Evolutionary conservation across 768 basidiomycete species (phyloP).

Genomic region (Tulasnella sp.): DNA sequence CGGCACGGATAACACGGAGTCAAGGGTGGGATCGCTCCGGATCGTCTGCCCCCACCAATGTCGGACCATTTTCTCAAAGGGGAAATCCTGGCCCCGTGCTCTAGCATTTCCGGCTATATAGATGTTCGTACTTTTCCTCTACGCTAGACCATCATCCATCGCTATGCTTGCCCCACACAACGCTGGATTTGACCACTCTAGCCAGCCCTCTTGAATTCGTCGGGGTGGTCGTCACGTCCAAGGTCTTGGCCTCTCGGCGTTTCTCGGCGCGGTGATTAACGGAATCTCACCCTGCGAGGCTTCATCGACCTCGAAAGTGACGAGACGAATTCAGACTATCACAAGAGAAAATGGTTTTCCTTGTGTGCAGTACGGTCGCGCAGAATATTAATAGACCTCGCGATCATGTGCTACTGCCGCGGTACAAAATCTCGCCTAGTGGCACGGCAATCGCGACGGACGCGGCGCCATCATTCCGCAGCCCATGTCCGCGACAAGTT

Average conservation of each 20-base stretch:
- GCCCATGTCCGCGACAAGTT: background rate
- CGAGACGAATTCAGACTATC: background rate
- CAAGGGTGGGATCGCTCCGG: background rate
- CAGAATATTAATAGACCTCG: background rate
- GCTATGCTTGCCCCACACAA: background rate
- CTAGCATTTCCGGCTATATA: background rate
- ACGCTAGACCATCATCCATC: background rate
- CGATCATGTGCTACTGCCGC: background rate
- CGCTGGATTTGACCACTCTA: background rate
- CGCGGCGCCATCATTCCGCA: background rate
- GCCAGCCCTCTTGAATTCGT: background rate
- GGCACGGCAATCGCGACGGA: background rate
- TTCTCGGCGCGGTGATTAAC: background rate
- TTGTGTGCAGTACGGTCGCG: background rate
- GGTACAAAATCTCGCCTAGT: background rate
- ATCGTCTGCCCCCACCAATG: background rate
- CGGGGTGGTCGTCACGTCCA: background rate
- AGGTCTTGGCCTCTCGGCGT: background rate
- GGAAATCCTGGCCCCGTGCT: background rate
- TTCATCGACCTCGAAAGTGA: background rate
- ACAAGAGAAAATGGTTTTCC: background rate
- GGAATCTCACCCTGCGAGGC: background rate
- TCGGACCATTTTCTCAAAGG: slow-evolving; percentile 11
- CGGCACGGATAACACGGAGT: slow-evolving; percentile 12
- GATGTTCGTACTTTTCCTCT: background rate